Conservation (phyloP, 2,329 filamentous ascomycete species). For the Ceratocystis destructans region DNA sequence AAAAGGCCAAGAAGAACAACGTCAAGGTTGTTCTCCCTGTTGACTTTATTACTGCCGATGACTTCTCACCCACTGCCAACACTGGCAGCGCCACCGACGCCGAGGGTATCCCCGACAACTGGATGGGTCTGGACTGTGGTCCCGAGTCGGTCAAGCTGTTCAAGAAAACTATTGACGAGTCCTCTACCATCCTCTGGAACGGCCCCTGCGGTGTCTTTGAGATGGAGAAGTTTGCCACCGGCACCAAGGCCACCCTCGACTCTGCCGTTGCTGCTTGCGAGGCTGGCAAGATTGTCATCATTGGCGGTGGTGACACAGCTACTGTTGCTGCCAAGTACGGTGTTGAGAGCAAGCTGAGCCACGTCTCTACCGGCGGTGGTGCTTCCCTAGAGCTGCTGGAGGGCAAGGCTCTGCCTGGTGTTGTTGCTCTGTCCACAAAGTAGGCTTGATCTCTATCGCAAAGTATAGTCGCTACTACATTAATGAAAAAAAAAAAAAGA, state of each 20-base stretch:
- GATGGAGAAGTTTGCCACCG: constrained; percentile 83
- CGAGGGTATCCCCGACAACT: constrained; percentile 81
- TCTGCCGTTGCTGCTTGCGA: constrained; percentile 70
- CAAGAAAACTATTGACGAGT: constrained; percentile 71
- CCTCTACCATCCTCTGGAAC: constrained; percentile 98
- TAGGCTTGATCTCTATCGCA: constrained; percentile 28
- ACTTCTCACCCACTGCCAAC: constrained; percentile 76
- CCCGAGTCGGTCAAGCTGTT: constrained; percentile 77
- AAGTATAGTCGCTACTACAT: not conserved
- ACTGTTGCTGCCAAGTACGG: constrained; percentile 96
- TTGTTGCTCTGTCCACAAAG: constrained; percentile 74
- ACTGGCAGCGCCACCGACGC: constrained; percentile 71
- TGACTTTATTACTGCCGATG: constrained; percentile 93
- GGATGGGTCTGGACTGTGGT: constrained; percentile 95
- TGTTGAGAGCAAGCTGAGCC: constrained; percentile 91
- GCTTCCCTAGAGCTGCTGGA: constrained; percentile 91
- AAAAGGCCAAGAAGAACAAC: constrained; percentile 93
- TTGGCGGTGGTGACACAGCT: constrained; percentile 93
- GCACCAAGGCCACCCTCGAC: constrained; percentile 84
- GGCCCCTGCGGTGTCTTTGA: constrained; percentile 95
- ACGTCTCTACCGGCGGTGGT: constrained; percentile 94
- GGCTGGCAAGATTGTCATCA: constrained; percentile 90
- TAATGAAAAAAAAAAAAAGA: constrained; percentile 8
- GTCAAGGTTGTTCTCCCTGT: constrained; percentile 90
- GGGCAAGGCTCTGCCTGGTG: constrained; percentile 94